phyloP scores from a whole-genome alignment of 176 grass and related monocot genomes.

The Aegilops speltoides region DNA sequence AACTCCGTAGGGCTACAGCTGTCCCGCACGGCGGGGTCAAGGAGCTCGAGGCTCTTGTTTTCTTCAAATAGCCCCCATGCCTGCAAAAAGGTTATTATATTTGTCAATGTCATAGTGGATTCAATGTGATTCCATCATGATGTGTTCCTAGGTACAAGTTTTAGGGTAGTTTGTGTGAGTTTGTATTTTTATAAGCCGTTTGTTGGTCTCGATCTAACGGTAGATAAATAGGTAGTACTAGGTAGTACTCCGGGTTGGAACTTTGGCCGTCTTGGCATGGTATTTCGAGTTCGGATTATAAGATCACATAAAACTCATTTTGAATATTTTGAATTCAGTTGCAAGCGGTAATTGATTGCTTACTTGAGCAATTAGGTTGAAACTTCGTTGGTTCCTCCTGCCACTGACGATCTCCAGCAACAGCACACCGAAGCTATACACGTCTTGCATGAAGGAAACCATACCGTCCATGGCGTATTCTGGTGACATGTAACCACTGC shows the following conservation, averaged over 20 bases:
- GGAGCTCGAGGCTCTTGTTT: background rate
- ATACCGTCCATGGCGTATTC: constrained; percentile 49
- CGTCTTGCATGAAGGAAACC: constrained; percentile 57
- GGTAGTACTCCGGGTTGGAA: too few species aligned
- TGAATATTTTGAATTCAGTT: background rate
- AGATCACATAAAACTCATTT: background rate
- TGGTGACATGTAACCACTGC: constrained; percentile 54
- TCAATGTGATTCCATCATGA: too few species aligned
- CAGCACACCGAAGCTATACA: constrained; percentile 77
- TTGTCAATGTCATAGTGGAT: background rate
- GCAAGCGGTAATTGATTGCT: background rate
- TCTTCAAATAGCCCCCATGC: constrained; percentile 28
- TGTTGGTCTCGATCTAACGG: too few species aligned
- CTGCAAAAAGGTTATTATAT: background rate
- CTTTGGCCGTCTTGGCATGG: background rate
- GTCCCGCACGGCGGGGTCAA: constrained; percentile 6
- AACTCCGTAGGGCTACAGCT: background rate
- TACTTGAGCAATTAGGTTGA: too few species aligned
- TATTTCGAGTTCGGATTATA: too few species aligned
- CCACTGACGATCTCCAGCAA: constrained; percentile 62
- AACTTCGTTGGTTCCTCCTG: too few species aligned
- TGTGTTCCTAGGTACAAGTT: too few species aligned
- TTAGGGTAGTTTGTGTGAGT: too few species aligned
- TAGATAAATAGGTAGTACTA: too few species aligned
- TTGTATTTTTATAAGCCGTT: too few species aligned